A percentile compares a stretch with the other conserved stretches of the same genome.
These are phyloP conservation scores for Penicillium decumbens DNA, from an alignment of 2,329 filamentous ascomycete species.

Conservation along the genomic window DNA sequence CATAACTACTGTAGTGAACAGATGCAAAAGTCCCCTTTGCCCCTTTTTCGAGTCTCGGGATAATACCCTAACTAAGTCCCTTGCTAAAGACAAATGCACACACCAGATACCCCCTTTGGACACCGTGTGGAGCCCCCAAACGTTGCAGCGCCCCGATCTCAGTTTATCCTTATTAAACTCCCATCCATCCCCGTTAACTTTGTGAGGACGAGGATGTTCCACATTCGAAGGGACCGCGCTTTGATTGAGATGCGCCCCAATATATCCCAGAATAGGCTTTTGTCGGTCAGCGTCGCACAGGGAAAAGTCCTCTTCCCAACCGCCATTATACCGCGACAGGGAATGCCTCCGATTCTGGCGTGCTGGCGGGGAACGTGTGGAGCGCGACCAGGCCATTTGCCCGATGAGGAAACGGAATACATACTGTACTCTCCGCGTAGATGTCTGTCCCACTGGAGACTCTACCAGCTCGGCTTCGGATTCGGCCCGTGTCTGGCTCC, in stretches of 20 bases:
- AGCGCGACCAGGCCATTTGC: background rate
- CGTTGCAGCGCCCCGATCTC: background rate
- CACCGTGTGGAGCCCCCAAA: slow-evolving; percentile 1
- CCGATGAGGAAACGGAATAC: background rate
- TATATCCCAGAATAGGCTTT: slow-evolving; percentile 6
- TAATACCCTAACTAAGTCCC: too few relatives aligned
- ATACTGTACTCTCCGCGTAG: too few relatives aligned
- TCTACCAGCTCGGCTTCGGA: slow-evolving; percentile 5
- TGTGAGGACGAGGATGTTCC: too few relatives aligned
- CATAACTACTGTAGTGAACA: background rate
- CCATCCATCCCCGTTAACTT: background rate
- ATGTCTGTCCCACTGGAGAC: too few relatives aligned
- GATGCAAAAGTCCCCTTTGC: background rate
- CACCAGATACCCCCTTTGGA: background rate
- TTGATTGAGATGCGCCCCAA: slow-evolving; percentile 5
- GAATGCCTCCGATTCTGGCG: slow-evolving; percentile 7
- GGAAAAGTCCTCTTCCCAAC: background rate
- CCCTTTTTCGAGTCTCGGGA: slow-evolving; percentile 11
- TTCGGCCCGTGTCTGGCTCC: slow-evolving; percentile 15
- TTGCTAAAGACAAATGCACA: background rate
- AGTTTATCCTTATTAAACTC: slow-evolving; percentile 11
- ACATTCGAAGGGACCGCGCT: background rate
- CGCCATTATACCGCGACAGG: slow-evolving; percentile 13
- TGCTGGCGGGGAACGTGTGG: slow-evolving; percentile 3
- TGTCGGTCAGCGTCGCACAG: background rate